A percentile compares a stretch with the other conserved stretches of the same genome.
Evolutionary conservation across 1,284 basidiomycete species (phyloP).

Genomic region (Moesziomyces sp.): DNA sequence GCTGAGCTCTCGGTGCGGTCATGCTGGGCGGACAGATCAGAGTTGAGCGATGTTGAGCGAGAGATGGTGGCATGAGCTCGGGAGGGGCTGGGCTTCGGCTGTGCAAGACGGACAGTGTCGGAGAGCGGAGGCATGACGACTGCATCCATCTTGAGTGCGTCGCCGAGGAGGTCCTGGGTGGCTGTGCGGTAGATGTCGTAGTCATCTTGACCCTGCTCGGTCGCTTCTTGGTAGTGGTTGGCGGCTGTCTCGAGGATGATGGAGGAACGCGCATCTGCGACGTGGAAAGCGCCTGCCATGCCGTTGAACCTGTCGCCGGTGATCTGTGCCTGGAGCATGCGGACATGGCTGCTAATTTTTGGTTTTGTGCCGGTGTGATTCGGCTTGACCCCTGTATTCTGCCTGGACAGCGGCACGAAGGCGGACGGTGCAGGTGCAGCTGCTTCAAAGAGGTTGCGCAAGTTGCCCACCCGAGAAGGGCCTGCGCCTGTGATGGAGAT

Average conservation of each 20-base stretch:
- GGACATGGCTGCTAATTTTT: slow-evolving; percentile 42
- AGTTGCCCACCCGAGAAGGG: slow-evolving; percentile 37
- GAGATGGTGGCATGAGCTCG: slow-evolving; percentile 26
- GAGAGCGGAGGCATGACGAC: slow-evolving; percentile 28
- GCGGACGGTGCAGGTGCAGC: slow-evolving; percentile 9
- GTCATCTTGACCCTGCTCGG: slow-evolving; percentile 9
- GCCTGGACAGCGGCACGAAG: slow-evolving; percentile 15
- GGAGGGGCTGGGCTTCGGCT: background rate
- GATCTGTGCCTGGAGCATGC: slow-evolving; percentile 52
- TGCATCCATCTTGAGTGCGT: slow-evolving; percentile 48
- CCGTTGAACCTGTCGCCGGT: slow-evolving; percentile 45
- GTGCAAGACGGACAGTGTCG: too few relatives aligned
- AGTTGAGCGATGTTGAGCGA: slow-evolving; percentile 18
- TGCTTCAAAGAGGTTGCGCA: slow-evolving; percentile 42
- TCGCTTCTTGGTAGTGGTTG: slow-evolving; percentile 9
- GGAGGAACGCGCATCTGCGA: slow-evolving; percentile 22
- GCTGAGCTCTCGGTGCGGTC: slow-evolving; percentile 45
- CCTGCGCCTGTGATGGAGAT: slow-evolving; percentile 36
- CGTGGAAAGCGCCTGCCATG: slow-evolving; percentile 26
- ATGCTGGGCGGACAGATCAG: slow-evolving; percentile 15
- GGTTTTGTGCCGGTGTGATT: slow-evolving; percentile 27
- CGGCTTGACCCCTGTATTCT: slow-evolving; percentile 17
- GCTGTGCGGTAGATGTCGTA: slow-evolving; percentile 31
- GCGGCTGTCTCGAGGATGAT: slow-evolving; percentile 2
- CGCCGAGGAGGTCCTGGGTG: slow-evolving; percentile 23